Base-by-base conservation (phyloP, 2,329 filamentous ascomycete species). In the Colletotrichum sidae region DNA sequence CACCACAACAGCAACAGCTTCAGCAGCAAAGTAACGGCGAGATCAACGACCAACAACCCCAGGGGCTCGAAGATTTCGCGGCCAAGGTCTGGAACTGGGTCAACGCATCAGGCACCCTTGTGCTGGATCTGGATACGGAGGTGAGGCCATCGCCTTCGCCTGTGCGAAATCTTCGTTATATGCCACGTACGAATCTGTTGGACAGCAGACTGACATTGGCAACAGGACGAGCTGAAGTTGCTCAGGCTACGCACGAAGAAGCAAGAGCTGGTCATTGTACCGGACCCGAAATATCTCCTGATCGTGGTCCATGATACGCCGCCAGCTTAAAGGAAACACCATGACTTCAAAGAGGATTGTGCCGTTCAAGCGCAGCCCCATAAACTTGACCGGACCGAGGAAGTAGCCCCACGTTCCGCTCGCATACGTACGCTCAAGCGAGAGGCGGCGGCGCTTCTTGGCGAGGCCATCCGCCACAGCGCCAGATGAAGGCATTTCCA, bases 221-320 rank as follows among this genome's bases (percentile, higher is more conserved):
- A 33, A 25, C 68, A 91, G 84, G 92, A 96, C 72, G 92, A 94
- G 74, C 78, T 94, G 68, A 93, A 90, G 78, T 81, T 96, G 52
- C 78, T 96, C 55, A 85, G 92, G 68, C 75, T 96, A 69, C 86
- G 93, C 69, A 95, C 92, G n/a, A 93, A 90, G 81, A 94, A 92
- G 77, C 91, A 94, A 71, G 93, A 96, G 77, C 80, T 96, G 68
- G 90, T 96, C 65, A 92, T 96, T 72, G 90, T 95, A 17, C 92
- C 92, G 76, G 92, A 95, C 76, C 74, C 86, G 45, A 94, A 92
- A 73, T 96, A 92, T 77, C 82, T 96, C 51, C 84, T 95, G 42
- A 88, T 94, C 59, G 90, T 94, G 42, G 86, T 95, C 60, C 92
- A 95, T 78, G 92, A 94, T 74, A 93, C 92, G n/a, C 90, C 91